These are phyloP conservation scores for Knufia petricola DNA, from an alignment of 2,329 filamentous ascomycete species.

Conservation along the genomic window DNA sequence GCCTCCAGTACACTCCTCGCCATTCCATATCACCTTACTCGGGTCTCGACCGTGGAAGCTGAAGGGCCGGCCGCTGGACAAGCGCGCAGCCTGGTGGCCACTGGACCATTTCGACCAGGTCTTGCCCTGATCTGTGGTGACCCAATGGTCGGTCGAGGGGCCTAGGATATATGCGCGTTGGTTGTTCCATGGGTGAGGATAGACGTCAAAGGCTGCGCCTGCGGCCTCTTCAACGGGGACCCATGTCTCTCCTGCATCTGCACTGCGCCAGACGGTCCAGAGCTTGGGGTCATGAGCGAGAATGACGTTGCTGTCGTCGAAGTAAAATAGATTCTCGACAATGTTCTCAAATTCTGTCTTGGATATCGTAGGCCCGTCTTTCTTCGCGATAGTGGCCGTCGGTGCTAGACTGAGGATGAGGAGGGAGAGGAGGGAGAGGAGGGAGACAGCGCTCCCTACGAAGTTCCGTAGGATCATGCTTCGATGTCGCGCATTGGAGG, in stretches of 20 bases:
- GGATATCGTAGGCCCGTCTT: constrained; percentile 56
- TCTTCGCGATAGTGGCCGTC: constrained; percentile 36
- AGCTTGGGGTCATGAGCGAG: constrained; percentile 60
- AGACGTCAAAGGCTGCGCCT: constrained; percentile 52
- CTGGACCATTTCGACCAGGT: constrained; percentile 63
- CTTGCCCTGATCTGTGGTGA: constrained; percentile 72
- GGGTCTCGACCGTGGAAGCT: constrained; percentile 76
- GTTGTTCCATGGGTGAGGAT: constrained; percentile 69
- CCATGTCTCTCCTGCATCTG: constrained; percentile 74
- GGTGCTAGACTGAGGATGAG: constrained; percentile 1
- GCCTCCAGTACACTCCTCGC: constrained; percentile 56
- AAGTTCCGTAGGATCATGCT: constrained; percentile 8
- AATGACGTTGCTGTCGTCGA: constrained; percentile 76
- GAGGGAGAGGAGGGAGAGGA: too few species aligned
- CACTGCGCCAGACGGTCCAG: constrained; percentile 64
- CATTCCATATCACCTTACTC: constrained; percentile 77
- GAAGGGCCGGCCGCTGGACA: constrained; percentile 46
- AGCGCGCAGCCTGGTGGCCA: constrained; percentile 35
- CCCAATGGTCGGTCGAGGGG: constrained; percentile 60
- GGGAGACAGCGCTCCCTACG: constrained; percentile 10
- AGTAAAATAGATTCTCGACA: constrained; percentile 70
- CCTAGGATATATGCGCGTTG: constrained; percentile 74
- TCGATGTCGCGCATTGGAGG: background rate
- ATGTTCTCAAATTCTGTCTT: constrained; percentile 55
- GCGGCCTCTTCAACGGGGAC: constrained; percentile 51